Base-by-base conservation (phyloP, 2,329 filamentous ascomycete genomes). In the Hypoxylon rubiginosum region DNA sequence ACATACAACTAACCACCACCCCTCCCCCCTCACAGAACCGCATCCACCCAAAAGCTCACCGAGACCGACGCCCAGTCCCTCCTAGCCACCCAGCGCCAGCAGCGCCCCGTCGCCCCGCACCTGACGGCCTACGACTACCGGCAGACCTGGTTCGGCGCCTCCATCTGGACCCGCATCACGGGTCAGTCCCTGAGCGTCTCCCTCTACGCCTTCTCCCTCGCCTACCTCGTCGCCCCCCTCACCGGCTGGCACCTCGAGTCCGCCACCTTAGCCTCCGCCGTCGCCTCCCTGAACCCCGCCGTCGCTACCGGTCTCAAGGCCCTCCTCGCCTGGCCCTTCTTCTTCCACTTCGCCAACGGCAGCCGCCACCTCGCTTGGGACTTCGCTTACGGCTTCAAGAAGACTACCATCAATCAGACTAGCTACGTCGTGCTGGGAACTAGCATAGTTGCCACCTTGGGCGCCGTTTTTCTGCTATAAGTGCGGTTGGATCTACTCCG, bases 101-200 rank as follows among this genome's bases (percentile, higher is more conserved):
- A 86, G 76, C 94, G 94, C 56, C 94, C 94, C 77, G 86, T 97
- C 74, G 87, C 93, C 49, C 94, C 94, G 59, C 94, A 97, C 79
- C 88, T 97, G 69, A 79, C 82, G 76, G 94, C 97, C 87, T 97
- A 97, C 89, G 87, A 89, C 79, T 88, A 91, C 65, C 89, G 93
- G 80, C 92, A 97, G 82, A 96, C 93, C 74, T 97, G 90, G 91
- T 90, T 92, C 80, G 85, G 86, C 72, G 90, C 89, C 73, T 89
- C 84, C 62, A 85, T 86, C 71, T 86, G 92, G 81, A 92, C 94
- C 84, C 93, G 94, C 76, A 89, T 97, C 82, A 95, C 93, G n/a
- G 94, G 93, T 75, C 82, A 86, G 76, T 80, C 85, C 65, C 86
- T 97, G 72, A 90, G 90, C 65, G 92, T 91, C 70, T 81, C 84